phyloP scores from a whole-genome alignment of 495 filamentous ascomycete species.

The Aspergillus mulundensis region DNA sequence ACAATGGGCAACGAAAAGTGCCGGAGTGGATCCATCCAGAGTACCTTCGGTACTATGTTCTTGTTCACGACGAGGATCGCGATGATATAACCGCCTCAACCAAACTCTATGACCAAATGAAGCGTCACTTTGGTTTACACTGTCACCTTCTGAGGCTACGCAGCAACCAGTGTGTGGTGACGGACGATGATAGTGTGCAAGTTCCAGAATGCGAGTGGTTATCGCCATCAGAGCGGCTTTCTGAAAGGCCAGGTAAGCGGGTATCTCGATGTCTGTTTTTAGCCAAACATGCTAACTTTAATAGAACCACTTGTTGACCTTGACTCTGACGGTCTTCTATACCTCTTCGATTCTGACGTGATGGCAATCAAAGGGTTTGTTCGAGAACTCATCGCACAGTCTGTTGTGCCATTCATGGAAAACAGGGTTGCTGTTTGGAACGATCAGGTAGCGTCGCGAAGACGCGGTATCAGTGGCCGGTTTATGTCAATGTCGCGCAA shows the following conservation, averaged over 20 bases:
- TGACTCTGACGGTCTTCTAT: conserved; percentile 62
- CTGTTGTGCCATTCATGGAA: conserved; percentile 92
- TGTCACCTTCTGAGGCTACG: conserved; percentile 87
- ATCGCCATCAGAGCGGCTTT: conserved; percentile 79
- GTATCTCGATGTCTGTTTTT: not conserved
- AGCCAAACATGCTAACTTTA: conserved; percentile 19
- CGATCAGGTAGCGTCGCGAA: conserved; percentile 88
- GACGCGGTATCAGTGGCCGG: conserved; percentile 80
- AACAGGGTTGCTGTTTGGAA: conserved; percentile 88
- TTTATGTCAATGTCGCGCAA: conserved; percentile 90
- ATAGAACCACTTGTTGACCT: conserved; percentile 53
- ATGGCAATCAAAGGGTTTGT: conserved; percentile 82
- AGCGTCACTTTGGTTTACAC: conserved; percentile 90
- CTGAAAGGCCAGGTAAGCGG: conserved; percentile 54
- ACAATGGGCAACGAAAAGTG: conserved; percentile 58
- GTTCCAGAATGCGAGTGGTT: conserved; percentile 83
- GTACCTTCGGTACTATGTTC: conserved; percentile 89
- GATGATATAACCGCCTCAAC: conserved; percentile 89
- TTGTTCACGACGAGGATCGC: conserved; percentile 94
- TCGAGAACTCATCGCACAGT: conserved; percentile 89
- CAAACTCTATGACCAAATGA: conserved; percentile 93
- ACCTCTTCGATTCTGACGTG: conserved; percentile 87
- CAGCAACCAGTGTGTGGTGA: conserved; percentile 77
- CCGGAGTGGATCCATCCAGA: conserved; percentile 84
- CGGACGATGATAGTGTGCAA: conserved; percentile 85